Base-by-base conservation (phyloP, 2,329 filamentous ascomycete species). In the Fusarium sp. region DNA sequence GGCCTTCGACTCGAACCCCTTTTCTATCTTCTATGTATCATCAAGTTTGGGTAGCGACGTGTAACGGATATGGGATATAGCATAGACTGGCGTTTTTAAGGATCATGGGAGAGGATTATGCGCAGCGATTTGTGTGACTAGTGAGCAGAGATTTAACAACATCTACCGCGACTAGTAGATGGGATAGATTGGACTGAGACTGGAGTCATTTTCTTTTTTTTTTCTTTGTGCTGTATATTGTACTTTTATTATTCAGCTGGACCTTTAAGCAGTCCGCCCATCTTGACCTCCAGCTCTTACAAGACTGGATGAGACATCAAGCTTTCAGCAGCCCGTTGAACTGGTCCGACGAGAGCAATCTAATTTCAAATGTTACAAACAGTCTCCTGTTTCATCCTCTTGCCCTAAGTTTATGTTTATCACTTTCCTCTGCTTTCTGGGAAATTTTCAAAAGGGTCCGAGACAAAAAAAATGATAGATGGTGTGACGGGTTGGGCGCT, bases 11-110 rank as follows among this genome's bases (percentile, higher is more conserved):
- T 11, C 17, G 36, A 31, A 13, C 21, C 27, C 25, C 21, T 29
- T 53, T 61, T 37, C 17, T 14, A 35, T 56, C 41, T 51, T 21
- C n/a, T 41, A 38, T 45, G 35, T 49, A 36, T 38, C 19, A 36
- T 43, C 41, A 42, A 60, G 42, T 60, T 54, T 50, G 33, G 35
- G 58, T 11, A 44, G 55, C 61, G 58, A 66, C 36, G 50, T 61
- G 49, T 53, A 57, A 61, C 37, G 65, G 52, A 54, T 57, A 54
- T 49, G 49, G 58, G 52, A 35, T 46, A 64, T 42, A 56, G 44
- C 47, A 69, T 56, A 53, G 55, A 56, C 38, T 52, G 66, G 66
- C 61, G 66, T 68, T 69, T 69, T 45, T 44, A 35, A 38, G 38
- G 15, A 47, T 35, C 36, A 45, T 56, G 33, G 42, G 53, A 46